Evolutionary conservation across 2,329 filamentous ascomycete species (phyloP), one percentile per base, ranked within the genome.

Genomic region (Colletotrichum incanum): DNA sequence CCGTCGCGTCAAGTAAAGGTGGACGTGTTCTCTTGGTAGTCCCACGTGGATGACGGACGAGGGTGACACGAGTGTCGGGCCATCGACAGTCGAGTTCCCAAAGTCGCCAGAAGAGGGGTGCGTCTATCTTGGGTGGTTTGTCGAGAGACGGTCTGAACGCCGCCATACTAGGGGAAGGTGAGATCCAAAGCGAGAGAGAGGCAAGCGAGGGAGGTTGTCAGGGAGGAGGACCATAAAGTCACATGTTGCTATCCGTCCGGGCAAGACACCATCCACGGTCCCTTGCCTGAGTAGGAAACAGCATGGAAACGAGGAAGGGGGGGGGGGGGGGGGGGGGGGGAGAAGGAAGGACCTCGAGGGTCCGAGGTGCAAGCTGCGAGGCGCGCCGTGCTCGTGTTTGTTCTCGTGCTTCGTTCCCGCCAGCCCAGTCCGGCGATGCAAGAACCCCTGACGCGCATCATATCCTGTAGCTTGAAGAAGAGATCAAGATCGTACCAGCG

Each of bases 251-350:
- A 18, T 39, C 34, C 34, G 55, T 39, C 26, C n/a, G n/a, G 37
- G 34, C 55, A 41, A 58, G 55, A 58, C 55, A 58, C 37, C 34
- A 41, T 7, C 14, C 37, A 41, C n/a, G 14, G 55, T 8, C 55
- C 55, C 55, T 58, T 58, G 55, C 37, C 55, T 58, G n/a, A 37
- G 18, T 55, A 37, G 52, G 31, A 55, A 55, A n/a, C 52, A 31
- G 20, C 20, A 39, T 39, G 3, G 54, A 49, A 62, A 50, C 45
- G 31, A 62, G 45, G n/a, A 31, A 23, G 20, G 41, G 41, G 14
- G 45, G n/a, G 14, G 5, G n/a, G n/a, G n/a, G n/a, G n/a, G 20
- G 41, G 41, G 14, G 45, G n/a, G 14, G 5, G n/a, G n/a, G n/a
- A 55, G 60, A 63, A 63, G 34, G 59, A 39, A n/a, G 26, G 43